Evolutionary conservation across 2,329 filamentous ascomycete species (phyloP).

Genomic region (Penicillium sp.): DNA sequence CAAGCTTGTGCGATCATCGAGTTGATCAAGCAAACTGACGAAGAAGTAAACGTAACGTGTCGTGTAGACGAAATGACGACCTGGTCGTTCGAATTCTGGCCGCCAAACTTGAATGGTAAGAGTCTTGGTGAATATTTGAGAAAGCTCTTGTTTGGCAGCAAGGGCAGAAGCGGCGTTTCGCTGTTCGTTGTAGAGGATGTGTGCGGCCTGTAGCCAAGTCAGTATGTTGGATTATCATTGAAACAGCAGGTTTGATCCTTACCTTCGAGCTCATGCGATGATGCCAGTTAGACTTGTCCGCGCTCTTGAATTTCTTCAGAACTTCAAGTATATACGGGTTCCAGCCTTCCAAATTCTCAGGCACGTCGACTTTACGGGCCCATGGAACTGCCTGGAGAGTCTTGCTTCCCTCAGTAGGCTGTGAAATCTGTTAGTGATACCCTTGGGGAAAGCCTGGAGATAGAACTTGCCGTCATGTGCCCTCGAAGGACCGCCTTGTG

Average conservation of each 20-base stretch:
- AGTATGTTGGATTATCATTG: slow-evolving; percentile 32
- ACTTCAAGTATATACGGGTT: slow-evolving; percentile 64
- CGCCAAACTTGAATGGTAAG: slow-evolving; percentile 96
- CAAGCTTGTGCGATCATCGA: slow-evolving; percentile 73
- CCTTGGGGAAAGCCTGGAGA: slow-evolving; percentile 20
- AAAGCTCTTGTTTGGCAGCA: slow-evolving; percentile 75
- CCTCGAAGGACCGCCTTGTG: slow-evolving; percentile 72
- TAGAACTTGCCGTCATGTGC: slow-evolving; percentile 43
- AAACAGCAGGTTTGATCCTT: slow-evolving; percentile 23
- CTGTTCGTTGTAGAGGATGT: slow-evolving; percentile 61
- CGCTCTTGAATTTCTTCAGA: slow-evolving; percentile 60
- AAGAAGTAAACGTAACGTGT: slow-evolving; percentile 84
- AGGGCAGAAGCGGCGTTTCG: slow-evolving; percentile 55
- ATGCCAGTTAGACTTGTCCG: slow-evolving; percentile 94
- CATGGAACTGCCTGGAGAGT: slow-evolving; percentile 57
- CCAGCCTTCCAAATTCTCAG: slow-evolving; percentile 56
- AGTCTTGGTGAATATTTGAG: slow-evolving; percentile 88
- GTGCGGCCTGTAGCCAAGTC: slow-evolving; percentile 52
- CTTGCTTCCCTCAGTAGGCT: slow-evolving; percentile 51
- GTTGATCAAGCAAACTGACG: slow-evolving; percentile 70
- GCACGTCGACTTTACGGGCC: slow-evolving; percentile 52
- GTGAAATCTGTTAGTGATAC: slow-evolving; percentile 29
- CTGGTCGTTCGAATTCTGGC: slow-evolving; percentile 80
- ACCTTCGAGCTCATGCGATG: slow-evolving; percentile 85
- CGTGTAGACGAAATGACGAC: slow-evolving; percentile 89